These are phyloP conservation scores for Tanacetum coccineum DNA, from an alignment of 129 eudicot species.

Conservation along the genomic window DNA sequence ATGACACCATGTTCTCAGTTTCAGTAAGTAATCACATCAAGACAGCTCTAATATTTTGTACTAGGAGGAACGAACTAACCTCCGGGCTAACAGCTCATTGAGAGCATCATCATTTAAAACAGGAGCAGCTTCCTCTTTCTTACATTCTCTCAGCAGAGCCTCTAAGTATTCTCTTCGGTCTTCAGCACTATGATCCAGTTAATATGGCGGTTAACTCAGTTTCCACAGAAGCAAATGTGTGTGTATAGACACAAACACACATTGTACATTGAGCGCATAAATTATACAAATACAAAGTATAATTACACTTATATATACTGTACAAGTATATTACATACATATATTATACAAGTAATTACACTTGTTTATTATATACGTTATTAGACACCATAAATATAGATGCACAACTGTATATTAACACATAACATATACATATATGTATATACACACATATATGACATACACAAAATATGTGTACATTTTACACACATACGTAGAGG, in stretches of 20 bases:
- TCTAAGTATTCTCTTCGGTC: constrained; percentile 98
- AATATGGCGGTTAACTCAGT: constrained; percentile 1
- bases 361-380: no score
- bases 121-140: constrained; percentile 98
- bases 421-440: not conserved
- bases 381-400: no score
- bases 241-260: not conserved
- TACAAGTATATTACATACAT: not conserved
- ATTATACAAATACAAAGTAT: not conserved
- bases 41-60: constrained; percentile 10
- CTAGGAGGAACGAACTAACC: constrained; percentile 34
- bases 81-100: constrained; percentile 89
- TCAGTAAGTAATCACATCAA: not conserved
- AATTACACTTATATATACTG: not conserved
- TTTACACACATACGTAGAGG: no score
- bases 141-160: constrained; percentile 89
- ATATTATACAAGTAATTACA: not conserved
- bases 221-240: constrained; percentile 1
- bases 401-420: no score
- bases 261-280: not conserved
- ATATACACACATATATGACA: not conserved
- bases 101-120: constrained; percentile 86
- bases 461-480: not conserved
- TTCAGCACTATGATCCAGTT: constrained; percentile 65
- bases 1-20: constrained; percentile 11